Percentiles rank a stretch among this genome's conserved stretches.
Evolutionary conservation across 2,329 filamentous ascomycete genomes (phyloP).

Genomic region (Aureobasidium namibiae): DNA sequence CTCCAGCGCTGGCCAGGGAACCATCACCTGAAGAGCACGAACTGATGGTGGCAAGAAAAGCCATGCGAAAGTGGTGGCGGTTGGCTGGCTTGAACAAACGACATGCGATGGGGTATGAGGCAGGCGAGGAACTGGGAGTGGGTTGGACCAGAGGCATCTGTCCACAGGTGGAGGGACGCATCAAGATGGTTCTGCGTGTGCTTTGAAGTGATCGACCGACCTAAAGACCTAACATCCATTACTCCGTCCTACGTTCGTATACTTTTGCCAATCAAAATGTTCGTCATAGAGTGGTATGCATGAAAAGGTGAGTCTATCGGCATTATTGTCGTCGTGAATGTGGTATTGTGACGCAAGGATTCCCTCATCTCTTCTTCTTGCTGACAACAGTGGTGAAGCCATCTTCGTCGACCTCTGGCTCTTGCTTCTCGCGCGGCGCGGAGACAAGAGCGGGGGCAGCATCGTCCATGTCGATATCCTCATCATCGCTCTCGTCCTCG

Average conservation of each 20-base stretch:
- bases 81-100: constrained; percentile 53
- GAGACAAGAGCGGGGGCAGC: constrained; percentile 59
- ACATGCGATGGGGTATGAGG: constrained; percentile 43
- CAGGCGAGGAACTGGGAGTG: constrained; percentile 52
- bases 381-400: constrained; percentile 31
- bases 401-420: constrained; percentile 43
- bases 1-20: constrained; percentile 38
- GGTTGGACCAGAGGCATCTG: constrained; percentile 76
- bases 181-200: constrained; percentile 31
- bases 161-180: constrained; percentile 69
- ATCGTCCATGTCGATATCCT: constrained; percentile 45
- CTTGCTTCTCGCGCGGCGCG: constrained; percentile 52
- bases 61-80: constrained; percentile 65
- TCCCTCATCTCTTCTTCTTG: constrained; percentile 27
- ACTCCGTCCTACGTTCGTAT: not conserved
- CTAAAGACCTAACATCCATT: not conserved
- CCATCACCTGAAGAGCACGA: constrained; percentile 37
- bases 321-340: not conserved
- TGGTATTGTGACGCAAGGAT: not conserved
- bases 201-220: not conserved
- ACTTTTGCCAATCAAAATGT: not conserved
- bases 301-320: not conserved
- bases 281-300: not conserved
- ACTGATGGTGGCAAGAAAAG: constrained; percentile 58
- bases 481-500: constrained; percentile 48